Evolutionary conservation across 169 alveolate species (phyloP), one percentile per base, ranked within the genome.

Genomic region (Eimeria praecox): DNA sequence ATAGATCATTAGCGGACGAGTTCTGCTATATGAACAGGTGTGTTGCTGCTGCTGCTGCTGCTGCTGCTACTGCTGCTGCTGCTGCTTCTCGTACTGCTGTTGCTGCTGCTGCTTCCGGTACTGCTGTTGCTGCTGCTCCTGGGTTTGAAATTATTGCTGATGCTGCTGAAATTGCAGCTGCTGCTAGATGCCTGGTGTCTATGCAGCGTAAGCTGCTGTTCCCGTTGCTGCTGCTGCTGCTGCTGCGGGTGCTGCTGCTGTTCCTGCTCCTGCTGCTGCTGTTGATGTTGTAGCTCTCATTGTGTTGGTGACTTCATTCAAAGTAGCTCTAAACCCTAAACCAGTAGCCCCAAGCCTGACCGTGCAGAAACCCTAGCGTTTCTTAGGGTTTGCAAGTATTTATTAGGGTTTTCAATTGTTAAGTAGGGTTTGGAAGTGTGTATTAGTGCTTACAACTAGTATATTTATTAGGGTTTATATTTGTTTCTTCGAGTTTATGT

Each of bases 21-120:
- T 94, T 94, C 86, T 94, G 96, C 90, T 94, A 94, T 85, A 85
- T 94, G 96, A 59, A 59, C 69, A 59, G 69, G 69, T 69, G 12
- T 69, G 46, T 27, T 69, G 82, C 82, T 69, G 82, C 49, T 69
- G 82, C 75, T 64, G 75, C 33, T 24, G 75, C 75, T 64, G 75
- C 30, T 33, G 24, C 75, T 24, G 75, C 75, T 10, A 33, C 27
- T 64, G 75, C 83, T 49, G 59, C 56, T 75, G 30, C 86, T 38
- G n/a, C 16, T 40, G 54, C 56, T 18, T 6, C 33, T 40, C 22
- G 56, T 30, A 24, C 62, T 27, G 59, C 89, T 42, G 89, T 9
- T 10, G 3, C 59, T 78, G 89, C n/a, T 18, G 40, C 62, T 40
- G 89, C 64, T 38, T 10, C 89, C 42, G 66, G 5, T 71, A 18